These are phyloP conservation scores for Mycena albidolilacea DNA, from an alignment of 768 basidiomycete species.

Conservation along the genomic window DNA sequence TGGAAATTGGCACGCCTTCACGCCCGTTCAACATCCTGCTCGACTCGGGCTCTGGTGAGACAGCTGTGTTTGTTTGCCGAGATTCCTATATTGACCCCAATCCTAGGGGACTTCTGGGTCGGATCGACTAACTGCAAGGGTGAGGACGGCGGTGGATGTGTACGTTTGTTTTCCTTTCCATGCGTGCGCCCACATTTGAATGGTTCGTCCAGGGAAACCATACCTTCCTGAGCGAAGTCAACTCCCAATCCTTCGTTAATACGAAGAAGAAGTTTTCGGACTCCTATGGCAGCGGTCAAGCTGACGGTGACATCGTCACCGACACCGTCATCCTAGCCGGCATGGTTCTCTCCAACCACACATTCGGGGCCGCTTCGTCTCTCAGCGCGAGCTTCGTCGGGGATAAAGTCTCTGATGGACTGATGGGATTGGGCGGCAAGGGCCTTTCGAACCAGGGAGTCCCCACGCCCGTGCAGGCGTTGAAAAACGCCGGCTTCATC, in stretches of 20 bases:
- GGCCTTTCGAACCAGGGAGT: conserved; percentile 67
- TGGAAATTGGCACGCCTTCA: conserved; percentile 64
- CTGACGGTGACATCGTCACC: conserved; percentile 68
- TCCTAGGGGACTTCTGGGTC: conserved; percentile 71
- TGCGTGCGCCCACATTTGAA: neutral
- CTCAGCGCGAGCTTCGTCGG: conserved; percentile 38
- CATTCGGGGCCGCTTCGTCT: conserved; percentile 71
- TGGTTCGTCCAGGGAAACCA: conserved; percentile 29
- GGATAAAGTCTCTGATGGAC: conserved; percentile 65
- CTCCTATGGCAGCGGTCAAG: conserved; percentile 32
- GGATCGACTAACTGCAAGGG: conserved; percentile 61
- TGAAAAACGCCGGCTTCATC: conserved; percentile 66
- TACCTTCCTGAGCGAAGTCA: conserved; percentile 23
- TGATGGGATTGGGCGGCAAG: conserved; percentile 56
- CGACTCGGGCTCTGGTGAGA: conserved; percentile 67
- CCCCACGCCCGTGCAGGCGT: conserved; percentile 70
- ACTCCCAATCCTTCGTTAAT: conserved; percentile 32
- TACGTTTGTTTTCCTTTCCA: conserved; percentile 28
- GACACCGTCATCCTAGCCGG: conserved; percentile 75
- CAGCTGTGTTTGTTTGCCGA: neutral
- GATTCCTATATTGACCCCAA: neutral
- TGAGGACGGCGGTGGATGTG: conserved; percentile 46
- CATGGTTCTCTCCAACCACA: conserved; percentile 63
- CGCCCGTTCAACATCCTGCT: conserved; percentile 52
- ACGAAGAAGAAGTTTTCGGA: conserved; percentile 11